A percentile compares a stretch with the other conserved stretches of the same genome.
These are phyloP conservation scores for Dictyostelium purpureum DNA, from an alignment of 78 protist genomes.

Conservation along the genomic window DNA sequence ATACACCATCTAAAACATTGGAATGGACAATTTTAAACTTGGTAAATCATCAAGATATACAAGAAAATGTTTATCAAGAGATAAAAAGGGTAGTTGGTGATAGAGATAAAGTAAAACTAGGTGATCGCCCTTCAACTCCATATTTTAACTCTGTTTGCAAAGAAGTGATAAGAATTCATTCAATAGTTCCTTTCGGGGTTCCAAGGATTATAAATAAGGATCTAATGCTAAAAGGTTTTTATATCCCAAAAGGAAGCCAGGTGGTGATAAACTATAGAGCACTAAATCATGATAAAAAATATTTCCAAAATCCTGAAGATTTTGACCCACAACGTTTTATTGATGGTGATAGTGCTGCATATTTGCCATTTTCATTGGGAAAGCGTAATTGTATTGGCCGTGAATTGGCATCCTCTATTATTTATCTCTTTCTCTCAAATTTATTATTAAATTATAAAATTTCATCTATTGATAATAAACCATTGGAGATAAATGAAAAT, in stretches of 20 bases:
- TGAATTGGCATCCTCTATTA: neutral
- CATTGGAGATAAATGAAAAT: neutral
- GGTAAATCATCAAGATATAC: constrained; percentile 29
- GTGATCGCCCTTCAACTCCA: neutral
- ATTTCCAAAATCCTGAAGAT: constrained; percentile 13
- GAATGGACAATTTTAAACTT: constrained; percentile 13
- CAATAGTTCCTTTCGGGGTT: neutral
- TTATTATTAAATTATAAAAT: neutral
- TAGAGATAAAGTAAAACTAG: neutral
- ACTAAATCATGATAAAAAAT: neutral
- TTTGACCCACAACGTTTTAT: constrained; percentile 25
- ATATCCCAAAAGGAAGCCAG: constrained; percentile 24
- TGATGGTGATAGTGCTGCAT: neutral
- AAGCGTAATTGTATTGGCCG: neutral
- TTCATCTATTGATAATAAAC: neutral
- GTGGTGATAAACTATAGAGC: neutral
- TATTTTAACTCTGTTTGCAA: constrained; percentile 10
- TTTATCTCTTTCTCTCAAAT: neutral
- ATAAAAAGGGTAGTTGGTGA: neutral
- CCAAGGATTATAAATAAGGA: constrained; percentile 3
- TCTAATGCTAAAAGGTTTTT: too few relatives aligned
- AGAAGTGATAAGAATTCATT: constrained; percentile 21
- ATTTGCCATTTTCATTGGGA: neutral
- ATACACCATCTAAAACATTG: constrained; percentile 1
- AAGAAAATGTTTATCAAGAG: constrained; percentile 9